Base-by-base conservation (phyloP, 1,139 yeast species). In the Sugiyamaella novakii region DNA sequence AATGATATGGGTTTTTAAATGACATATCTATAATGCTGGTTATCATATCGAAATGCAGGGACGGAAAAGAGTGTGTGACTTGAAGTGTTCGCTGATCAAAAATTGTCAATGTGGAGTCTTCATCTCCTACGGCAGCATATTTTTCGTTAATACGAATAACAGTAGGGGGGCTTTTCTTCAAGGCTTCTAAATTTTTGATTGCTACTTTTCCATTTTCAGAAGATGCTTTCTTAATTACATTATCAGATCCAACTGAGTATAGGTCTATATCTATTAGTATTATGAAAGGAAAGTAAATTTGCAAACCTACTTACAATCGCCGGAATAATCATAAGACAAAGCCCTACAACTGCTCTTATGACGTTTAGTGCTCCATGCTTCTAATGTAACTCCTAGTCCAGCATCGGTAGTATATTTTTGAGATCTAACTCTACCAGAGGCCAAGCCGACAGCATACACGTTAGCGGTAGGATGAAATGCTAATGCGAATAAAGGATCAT, bases 321-420 rank as follows among this genome's bases (percentile, higher is more conserved):
- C 89, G 0, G 77, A 70, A 11, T 80, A 77, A 54, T 85, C 91
- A 64, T 87, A 84, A 12, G 79, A 71, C 5, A 88, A 71, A 5
- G 85, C 81, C 38, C 98, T 71, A 55, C 95, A 87, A 53, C 96
- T 85, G 1, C 91, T 92, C 66, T 88, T 88, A 65, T 92, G 98
- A 62, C 98, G 77, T 61, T 81, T 87, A 0, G 98, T 89, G 51
- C 84, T 79, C 98, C 98, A 92, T 8, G 41, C 28, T 30, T 43
- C 36, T n/a, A 73, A 62, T 2, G 65, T 66, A 2, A 79, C 64
- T 2, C 65, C 63, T 14, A 68, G 49, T 28, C 59, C 66, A 3
- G 62, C 69, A 0, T 63, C 68, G 2, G 68, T 66, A 25, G 63
- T 65, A 55, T 76, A 78, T 30, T 65, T 64, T 28, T 63, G 69